Evolutionary conservation across 306 rosid genomes (phyloP), one percentile per base, ranked within the genome.

Genomic region (Quillaja saponaria): DNA sequence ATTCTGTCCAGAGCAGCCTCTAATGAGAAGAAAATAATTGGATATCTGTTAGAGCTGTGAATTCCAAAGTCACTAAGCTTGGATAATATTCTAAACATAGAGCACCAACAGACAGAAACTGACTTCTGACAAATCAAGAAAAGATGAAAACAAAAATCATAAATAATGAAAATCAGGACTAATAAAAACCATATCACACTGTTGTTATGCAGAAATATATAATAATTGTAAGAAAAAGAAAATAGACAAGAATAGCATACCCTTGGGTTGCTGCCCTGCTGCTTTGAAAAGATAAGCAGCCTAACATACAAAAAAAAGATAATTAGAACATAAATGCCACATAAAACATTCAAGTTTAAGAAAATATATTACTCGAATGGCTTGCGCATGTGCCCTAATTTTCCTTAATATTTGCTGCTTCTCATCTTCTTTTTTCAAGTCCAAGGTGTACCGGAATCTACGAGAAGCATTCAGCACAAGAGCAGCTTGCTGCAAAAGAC

Each of bases 401-500:
- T 87, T 90, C 75, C 86, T 73, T 41, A 90, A 50, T 41, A 63
- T 77, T 66, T 81, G 79, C 70, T 47, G 80, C 73, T 73, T 90
- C 66, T 94, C 99, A 62, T 82, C 97, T 63, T 94, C 95, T 82
- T 76, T 94, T 65, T 87, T 90, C 91, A 94, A 75, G 86, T 90
- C 99, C 82, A 94, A 73, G 21, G 99, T 94, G 81, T 94, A 94
- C 16, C 97, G 99, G 75, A 94, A 94, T 73, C 99, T 91, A 58
- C 99, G 99, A 69, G 97, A 94, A 77, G 99, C 99, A 75, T 94
- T 94, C 44, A 94, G 86, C 75, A 94, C 99, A 53, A 94, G 96
- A 0, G 99, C 97, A 2, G 99, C 99, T 94, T 90, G 96, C 99
- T 94, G 56, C 65, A 73, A 34, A 56, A 64, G 61, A 74, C 17